Percentiles rank a stretch among this genome's conserved stretches.
Evolutionary conservation across 768 basidiomycete genomes (phyloP).

Genomic region (Tricholoma terreum): DNA sequence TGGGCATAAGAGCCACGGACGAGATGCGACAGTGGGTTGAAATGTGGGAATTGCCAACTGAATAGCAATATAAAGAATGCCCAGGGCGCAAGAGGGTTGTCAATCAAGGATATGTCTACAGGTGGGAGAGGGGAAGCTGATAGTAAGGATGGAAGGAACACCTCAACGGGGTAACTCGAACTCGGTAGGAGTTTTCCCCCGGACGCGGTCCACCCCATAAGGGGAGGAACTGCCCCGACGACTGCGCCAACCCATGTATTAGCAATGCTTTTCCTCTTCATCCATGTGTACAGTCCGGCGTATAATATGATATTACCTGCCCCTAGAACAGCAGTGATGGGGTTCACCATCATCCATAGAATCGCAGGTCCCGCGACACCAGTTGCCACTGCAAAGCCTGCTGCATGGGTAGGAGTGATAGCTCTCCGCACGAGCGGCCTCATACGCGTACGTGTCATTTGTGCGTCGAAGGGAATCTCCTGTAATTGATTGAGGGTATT

Average conservation of each 20-base stretch:
- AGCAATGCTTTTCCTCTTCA: slow-evolving; percentile 76
- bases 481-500: slow-evolving; percentile 94
- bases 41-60: slow-evolving; percentile 99
- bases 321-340: slow-evolving; percentile 81
- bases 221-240: slow-evolving; percentile 88
- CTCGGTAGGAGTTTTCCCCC: slow-evolving; percentile 75
- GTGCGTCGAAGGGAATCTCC: slow-evolving; percentile 94
- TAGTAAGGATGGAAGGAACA: slow-evolving; percentile 64
- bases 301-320: slow-evolving; percentile 84
- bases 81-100: slow-evolving; percentile 81
- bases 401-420: slow-evolving; percentile 83
- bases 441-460: slow-evolving; percentile 88
- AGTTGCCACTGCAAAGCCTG: slow-evolving; percentile 71
- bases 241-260: slow-evolving; percentile 97
- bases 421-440: slow-evolving; percentile 83
- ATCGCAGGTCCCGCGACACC: slow-evolving; percentile 77
- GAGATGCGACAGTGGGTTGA: slow-evolving; percentile 88
- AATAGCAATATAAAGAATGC: slow-evolving; percentile 83
- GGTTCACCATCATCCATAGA: slow-evolving; percentile 81
- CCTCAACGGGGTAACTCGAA: slow-evolving; percentile 51
- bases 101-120: slow-evolving; percentile 49
- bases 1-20: slow-evolving; percentile 87
- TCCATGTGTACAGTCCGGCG: slow-evolving; percentile 87
- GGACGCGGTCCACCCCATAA: slow-evolving; percentile 99
- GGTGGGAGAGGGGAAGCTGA: slow-evolving; percentile 28